phyloP scores from a whole-genome alignment of 73 alveolate species.

The Durusdinium trenchii region DNA sequence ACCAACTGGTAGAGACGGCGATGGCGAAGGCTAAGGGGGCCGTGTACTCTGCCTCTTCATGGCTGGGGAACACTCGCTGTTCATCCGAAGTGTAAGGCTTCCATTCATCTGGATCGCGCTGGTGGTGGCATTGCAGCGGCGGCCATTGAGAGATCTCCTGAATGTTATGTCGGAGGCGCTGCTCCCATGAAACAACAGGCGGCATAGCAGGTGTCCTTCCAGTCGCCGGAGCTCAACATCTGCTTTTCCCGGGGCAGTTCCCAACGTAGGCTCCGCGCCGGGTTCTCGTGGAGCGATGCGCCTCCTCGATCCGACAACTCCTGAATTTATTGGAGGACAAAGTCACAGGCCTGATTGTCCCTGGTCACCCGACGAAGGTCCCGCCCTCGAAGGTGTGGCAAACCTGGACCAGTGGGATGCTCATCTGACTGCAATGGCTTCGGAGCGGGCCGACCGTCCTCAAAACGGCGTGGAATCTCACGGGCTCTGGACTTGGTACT shows the following conservation, averaged over 20 bases:
- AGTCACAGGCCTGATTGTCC: not conserved
- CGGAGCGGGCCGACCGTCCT: conserved; percentile 12
- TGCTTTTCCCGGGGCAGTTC: not conserved
- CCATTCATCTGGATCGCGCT: not conserved
- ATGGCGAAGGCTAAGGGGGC: not conserved
- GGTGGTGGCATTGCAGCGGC: not conserved
- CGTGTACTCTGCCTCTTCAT: conserved; percentile 8
- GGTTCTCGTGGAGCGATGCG: not conserved
- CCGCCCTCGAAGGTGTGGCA: not conserved
- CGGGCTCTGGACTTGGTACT: conserved; percentile 6
- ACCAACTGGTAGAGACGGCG: not conserved
- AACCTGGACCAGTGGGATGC: not conserved
- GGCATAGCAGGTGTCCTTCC: not conserved
- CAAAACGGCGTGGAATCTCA: not conserved
- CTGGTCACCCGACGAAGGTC: not conserved
- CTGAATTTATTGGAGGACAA: not conserved
- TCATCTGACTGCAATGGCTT: not conserved
- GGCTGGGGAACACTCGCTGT: not conserved
- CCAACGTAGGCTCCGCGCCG: not conserved
- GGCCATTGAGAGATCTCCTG: not conserved
- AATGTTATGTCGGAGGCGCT: conserved; percentile 10
- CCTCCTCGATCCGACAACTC: conserved; percentile 1
- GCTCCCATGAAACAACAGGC: conserved; percentile 3
- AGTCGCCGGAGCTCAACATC: not conserved
- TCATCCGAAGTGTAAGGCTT: not conserved